Evolutionary conservation across 345 rosid genomes (phyloP), one percentile per base, ranked within the genome.

Genomic region (Heritiera fomes): DNA sequence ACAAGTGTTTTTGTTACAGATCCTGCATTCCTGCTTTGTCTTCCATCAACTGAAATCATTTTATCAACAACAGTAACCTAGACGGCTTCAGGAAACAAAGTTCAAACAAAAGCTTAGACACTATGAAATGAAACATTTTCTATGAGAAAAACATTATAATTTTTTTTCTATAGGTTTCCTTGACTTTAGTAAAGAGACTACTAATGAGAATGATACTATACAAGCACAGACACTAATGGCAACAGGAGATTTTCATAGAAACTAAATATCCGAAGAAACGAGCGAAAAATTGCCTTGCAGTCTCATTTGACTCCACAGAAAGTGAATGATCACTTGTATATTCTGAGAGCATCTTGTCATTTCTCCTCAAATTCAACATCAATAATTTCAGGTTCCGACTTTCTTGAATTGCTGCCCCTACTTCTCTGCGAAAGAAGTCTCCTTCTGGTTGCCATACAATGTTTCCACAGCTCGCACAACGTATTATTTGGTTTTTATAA

Each of bases 361-460:
- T 87, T 95, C 86, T 95, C 98, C 86, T 95, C 99, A 68, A 93
- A 91, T 40, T 95, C 99, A 10, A 95, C 94, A 66, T 95, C 98
- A 6, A 95, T 95, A 55, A 95, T 87, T 41, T 90, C 88, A 20
- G 86, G 86, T 69, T 89, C 88, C 0, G 97, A 81, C 81, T 87
- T 90, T 30, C 84, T 75, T 46, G 87, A 65, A 49, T 10, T 47
- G 12, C 63, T 79, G 41, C 86, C 87, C 80, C 78, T 71, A 11
- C 89, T 82, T 87, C 91, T 83, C 86, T 79, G 30, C 92, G 85
- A 83, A 88, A 89, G 82, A 89, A 88, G 82, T 90, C 98, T 55
- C 89, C 92, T 85, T 89, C 75, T 3, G 99, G 94, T 73, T 95
- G 94, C 98, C 99, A 95, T 71, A 95, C 99, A 43, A 81, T 93